Conservation (phyloP, 331 rosid species). For the Malus hybrid region DNA sequence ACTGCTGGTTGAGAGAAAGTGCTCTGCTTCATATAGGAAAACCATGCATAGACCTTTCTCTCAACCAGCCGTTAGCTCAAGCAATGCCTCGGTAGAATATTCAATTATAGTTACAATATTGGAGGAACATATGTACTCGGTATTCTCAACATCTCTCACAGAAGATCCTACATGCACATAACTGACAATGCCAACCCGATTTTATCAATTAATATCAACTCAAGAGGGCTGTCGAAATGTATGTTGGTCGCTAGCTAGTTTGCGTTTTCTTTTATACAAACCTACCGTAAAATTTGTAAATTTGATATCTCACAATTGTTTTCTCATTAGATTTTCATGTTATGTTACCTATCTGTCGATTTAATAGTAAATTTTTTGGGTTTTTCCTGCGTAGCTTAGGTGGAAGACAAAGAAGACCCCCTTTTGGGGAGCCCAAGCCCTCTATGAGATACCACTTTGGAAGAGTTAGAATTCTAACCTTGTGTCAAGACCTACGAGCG, state of each 20-base stretch:
- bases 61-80: too few relatives aligned
- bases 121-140: conserved; percentile 9
- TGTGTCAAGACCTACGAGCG: too few relatives aligned
- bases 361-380: neutral
- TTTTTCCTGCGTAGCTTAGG: too few relatives aligned
- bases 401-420: too few relatives aligned
- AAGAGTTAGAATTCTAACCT: too few relatives aligned
- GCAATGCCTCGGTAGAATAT: neutral
- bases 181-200: conserved; percentile 18
- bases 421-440: rapidly evolving
- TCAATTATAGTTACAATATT: conserved; percentile 2
- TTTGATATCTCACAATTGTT: neutral
- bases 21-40: conserved; percentile 28
- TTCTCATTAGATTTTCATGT: neutral
- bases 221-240: neutral
- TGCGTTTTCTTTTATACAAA: neutral
- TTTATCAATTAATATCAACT: neutral
- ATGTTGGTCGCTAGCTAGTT: neutral
- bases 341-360: neutral
- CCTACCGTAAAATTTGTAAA: neutral
- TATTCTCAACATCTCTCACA: conserved; percentile 8
- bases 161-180: neutral
- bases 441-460: too few relatives aligned
- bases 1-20: conserved; percentile 26
- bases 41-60: neutral